These are phyloP conservation scores for Insectozyma bohioensis DNA, from an alignment of 1,139 yeast species.

Conservation along the genomic window DNA sequence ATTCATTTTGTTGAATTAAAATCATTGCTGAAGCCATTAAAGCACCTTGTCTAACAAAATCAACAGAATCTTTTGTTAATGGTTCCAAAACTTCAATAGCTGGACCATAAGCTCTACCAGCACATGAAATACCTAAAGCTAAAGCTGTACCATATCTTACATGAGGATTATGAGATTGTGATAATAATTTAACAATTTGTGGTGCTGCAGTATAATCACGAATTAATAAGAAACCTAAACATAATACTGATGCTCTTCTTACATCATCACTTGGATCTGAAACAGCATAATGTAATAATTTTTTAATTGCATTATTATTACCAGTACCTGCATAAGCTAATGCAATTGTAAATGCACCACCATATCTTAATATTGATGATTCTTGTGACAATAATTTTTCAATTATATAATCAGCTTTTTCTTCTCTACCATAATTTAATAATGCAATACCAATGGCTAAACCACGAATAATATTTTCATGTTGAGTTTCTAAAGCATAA, in stretches of 20 bases:
- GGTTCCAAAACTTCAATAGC: constrained; percentile 94
- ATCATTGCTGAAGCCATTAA: constrained; percentile 91
- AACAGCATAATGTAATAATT: constrained; percentile 87
- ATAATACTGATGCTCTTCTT: constrained; percentile 92
- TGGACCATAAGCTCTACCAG: constrained; percentile 86
- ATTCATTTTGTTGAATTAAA: constrained; percentile 90
- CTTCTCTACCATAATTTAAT: constrained; percentile 83
- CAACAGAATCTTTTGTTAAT: constrained; percentile 89
- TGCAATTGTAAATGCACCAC: constrained; percentile 93
- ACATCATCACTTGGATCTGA: constrained; percentile 97
- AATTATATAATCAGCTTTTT: constrained; percentile 72
- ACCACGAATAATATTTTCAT: constrained; percentile 92
- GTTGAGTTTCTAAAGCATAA: constrained; percentile 94
- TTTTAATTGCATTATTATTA: constrained; percentile 80
- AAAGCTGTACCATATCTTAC: constrained; percentile 98
- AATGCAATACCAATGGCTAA: constrained; percentile 87
- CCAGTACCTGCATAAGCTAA: constrained; percentile 98
- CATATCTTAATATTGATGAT: constrained; percentile 85
- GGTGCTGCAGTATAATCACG: constrained; percentile 95
- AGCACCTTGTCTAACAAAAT: constrained; percentile 98
- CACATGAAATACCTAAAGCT: constrained; percentile 96
- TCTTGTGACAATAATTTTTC: constrained; percentile 70
- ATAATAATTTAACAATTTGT: constrained; percentile 85
- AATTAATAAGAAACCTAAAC: constrained; percentile 88
- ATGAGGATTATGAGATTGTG: constrained; percentile 96